Conservation (phyloP, 352 stramenopile genomes). For the Globisporangium iwayamae region DNA sequence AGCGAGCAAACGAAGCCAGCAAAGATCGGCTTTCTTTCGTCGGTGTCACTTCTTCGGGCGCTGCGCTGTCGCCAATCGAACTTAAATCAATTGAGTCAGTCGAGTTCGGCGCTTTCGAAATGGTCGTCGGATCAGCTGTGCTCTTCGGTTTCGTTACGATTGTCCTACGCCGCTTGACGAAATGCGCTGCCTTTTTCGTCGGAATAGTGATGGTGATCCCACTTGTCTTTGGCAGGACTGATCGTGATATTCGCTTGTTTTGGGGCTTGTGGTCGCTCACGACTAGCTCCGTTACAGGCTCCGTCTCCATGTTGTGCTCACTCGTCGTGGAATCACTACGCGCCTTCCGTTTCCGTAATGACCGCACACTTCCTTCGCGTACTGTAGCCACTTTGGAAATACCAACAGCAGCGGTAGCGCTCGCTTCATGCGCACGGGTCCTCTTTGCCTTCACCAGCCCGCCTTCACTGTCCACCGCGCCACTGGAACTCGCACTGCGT, state of each 20-base stretch:
- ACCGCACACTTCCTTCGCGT: neutral
- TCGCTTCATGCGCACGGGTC: neutral
- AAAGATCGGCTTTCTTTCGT: slow-evolving; percentile 7
- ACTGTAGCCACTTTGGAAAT: neutral
- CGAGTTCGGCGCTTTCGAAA: neutral
- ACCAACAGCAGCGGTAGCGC: neutral
- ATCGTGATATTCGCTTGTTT: neutral
- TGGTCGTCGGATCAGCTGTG: neutral
- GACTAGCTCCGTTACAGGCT: neutral
- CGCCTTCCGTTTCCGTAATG: neutral
- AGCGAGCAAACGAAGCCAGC: slow-evolving; percentile 10
- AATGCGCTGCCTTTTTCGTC: slow-evolving; percentile 30
- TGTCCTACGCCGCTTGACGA: slow-evolving; percentile 27
- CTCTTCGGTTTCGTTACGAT: neutral
- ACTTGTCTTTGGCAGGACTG: neutral
- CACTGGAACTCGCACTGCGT: neutral
- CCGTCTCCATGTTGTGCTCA: neutral
- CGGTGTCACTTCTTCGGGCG: neutral
- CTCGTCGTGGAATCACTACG: neutral
- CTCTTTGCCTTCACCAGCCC: neutral
- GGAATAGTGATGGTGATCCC: slow-evolving; percentile 5
- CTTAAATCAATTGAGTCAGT: neutral
- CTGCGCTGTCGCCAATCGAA: neutral
- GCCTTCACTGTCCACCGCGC: neutral
- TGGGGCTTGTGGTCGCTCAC: neutral